Evolutionary conservation across 2,329 filamentous ascomycete species (phyloP).

Genomic region (Rosellinia necatrix): DNA sequence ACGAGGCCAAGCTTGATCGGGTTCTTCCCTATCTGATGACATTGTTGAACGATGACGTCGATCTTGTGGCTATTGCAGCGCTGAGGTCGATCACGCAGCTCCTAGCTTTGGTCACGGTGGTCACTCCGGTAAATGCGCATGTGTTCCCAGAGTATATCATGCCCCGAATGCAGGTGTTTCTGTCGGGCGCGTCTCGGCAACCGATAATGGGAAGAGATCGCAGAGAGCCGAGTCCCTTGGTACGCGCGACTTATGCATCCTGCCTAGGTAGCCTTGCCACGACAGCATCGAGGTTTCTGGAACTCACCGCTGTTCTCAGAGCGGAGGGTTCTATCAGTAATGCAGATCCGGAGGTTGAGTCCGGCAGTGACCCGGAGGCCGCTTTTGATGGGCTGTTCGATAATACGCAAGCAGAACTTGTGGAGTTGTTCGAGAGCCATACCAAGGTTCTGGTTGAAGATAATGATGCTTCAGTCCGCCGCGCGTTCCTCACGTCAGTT

Average conservation of each 20-base stretch:
- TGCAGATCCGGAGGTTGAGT: constrained; percentile 79
- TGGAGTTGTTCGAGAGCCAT: constrained; percentile 83
- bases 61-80: constrained; percentile 83
- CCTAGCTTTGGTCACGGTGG: constrained; percentile 82
- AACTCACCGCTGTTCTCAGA: constrained; percentile 86
- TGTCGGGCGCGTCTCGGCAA: constrained; percentile 49
- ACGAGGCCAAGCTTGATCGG: constrained; percentile 93
- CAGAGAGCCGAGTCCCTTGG: constrained; percentile 66
- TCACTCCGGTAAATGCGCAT: constrained; percentile 76
- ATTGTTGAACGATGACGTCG: constrained; percentile 78
- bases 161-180: constrained; percentile 62
- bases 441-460: constrained; percentile 92
- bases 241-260: constrained; percentile 90
- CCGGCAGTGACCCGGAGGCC: constrained; percentile 67
- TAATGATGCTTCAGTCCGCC: constrained; percentile 78
- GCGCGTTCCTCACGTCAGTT: constrained; percentile 90
- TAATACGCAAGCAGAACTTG: constrained; percentile 78
- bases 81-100: constrained; percentile 88
- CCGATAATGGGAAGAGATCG: constrained; percentile 43
- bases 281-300: constrained; percentile 82
- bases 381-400: constrained; percentile 86
- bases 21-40: constrained; percentile 89
- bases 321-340: constrained; percentile 81
- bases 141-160: constrained; percentile 71
- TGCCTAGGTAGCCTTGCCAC: constrained; percentile 87